These are phyloP conservation scores for Leptosphaerulina australis DNA, from an alignment of 2,329 filamentous ascomycete species.

Conservation along the genomic window DNA sequence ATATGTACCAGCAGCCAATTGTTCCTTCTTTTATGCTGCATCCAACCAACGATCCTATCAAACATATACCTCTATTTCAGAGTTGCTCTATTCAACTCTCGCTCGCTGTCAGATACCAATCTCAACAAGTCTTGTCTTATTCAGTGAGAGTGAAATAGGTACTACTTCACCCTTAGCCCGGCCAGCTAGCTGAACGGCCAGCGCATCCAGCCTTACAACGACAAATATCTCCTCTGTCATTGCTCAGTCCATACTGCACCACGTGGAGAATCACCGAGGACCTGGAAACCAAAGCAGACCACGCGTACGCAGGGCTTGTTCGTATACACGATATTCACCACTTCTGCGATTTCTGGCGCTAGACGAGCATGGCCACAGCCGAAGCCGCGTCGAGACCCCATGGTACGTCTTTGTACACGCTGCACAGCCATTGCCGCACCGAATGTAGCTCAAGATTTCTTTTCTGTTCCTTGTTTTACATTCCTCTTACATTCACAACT, in stretches of 20 bases:
- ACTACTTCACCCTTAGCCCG: background rate
- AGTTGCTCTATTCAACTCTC: background rate
- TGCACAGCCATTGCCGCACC: constrained; percentile 33
- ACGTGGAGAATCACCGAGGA: constrained; percentile 18
- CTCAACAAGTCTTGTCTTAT: background rate
- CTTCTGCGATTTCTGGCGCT: constrained; percentile 15
- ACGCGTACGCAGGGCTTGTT: constrained; percentile 6
- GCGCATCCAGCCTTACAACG: constrained; percentile 7
- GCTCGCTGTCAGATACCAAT: background rate
- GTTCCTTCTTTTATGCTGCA: constrained; percentile 11
- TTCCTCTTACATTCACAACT: constrained; percentile 4
- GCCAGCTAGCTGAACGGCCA: constrained; percentile 5
- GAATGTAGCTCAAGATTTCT: constrained; percentile 5
- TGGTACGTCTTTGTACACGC: constrained; percentile 46
- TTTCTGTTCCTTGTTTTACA: constrained; percentile 2
- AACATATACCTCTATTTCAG: constrained; percentile 18
- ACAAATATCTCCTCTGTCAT: constrained; percentile 25
- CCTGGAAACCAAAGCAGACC: constrained; percentile 11
- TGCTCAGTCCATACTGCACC: constrained; percentile 26
- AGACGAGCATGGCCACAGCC: constrained; percentile 51
- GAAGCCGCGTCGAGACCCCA: constrained; percentile 52
- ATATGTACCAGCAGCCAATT: constrained; percentile 19
- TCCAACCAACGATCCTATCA: constrained; percentile 14
- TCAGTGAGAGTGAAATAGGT: constrained; percentile 1
- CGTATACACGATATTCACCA: background rate